A percentile compares a stretch with the other conserved stretches of the same genome.
phyloP scores from a whole-genome alignment of 2,329 filamentous ascomycete species.

The Elsinoe batatas region DNA sequence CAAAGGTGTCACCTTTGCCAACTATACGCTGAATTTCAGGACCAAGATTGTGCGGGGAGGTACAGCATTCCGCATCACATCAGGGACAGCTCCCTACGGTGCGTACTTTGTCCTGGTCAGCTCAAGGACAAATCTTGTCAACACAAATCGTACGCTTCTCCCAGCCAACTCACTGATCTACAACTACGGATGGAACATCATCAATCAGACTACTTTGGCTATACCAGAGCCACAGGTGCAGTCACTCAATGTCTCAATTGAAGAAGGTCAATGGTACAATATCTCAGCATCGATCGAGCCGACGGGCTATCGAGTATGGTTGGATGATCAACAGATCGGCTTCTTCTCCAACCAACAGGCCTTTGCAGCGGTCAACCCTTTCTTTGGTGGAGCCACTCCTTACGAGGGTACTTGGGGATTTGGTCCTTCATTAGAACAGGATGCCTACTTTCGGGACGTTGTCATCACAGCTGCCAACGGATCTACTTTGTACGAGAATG shows the following conservation, averaged over 20 bases:
- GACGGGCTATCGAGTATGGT: constrained; percentile 23
- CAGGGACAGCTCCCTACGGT: constrained; percentile 15
- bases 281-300: constrained; percentile 28
- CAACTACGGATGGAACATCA: constrained; percentile 27
- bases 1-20: constrained; percentile 20
- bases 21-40: constrained; percentile 32
- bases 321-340: constrained; percentile 20
- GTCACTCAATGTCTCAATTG: constrained; percentile 21
- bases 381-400: neutral
- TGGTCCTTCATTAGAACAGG: constrained; percentile 34
- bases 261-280: constrained; percentile 31
- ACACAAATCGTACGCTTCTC: constrained; percentile 28
- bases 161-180: constrained; percentile 29
- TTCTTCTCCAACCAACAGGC: constrained; percentile 20
- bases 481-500: constrained; percentile 26
- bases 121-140: constrained; percentile 24
- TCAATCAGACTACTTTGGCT: constrained; percentile 30
- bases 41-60: constrained; percentile 32
- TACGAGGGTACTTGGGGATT: constrained; percentile 32
- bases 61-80: constrained; percentile 30
- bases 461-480: constrained; percentile 24
- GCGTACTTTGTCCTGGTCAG: constrained; percentile 22
- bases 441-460: constrained; percentile 30
- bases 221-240: constrained; percentile 23
- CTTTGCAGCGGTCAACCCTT: neutral